Conservation (phyloP, 768 basidiomycete species). For the Roridomyces roridus region DNA sequence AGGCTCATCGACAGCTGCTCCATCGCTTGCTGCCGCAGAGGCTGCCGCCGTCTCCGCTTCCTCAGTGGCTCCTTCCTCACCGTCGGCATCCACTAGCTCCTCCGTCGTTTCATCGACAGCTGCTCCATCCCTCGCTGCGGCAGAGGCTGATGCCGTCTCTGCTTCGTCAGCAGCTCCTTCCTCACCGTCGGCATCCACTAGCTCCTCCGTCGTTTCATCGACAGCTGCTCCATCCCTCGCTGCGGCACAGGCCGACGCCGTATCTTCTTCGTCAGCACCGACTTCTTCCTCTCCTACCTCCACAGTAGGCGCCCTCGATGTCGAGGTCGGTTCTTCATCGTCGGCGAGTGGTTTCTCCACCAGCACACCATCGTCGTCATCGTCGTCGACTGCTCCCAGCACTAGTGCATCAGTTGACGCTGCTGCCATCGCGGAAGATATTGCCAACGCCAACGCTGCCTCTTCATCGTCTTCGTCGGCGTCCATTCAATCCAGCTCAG, state of each 20-base stretch:
- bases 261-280: conserved; percentile 10
- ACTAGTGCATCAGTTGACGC: conserved; percentile 42
- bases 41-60: neutral
- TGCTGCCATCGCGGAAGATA: conserved; percentile 31
- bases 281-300: conserved; percentile 3
- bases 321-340: conserved; percentile 1
- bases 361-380: conserved; percentile 11
- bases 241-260: conserved; percentile 28
- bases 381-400: conserved; percentile 36
- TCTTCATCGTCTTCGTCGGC: neutral
- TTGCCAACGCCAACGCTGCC: conserved; percentile 1
- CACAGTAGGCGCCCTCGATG: conserved; percentile 11
- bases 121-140: too few species aligned
- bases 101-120: neutral
- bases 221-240: conserved; percentile 18
- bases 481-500: neutral
- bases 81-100: conserved; percentile 4
- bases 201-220: neutral
- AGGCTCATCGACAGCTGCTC: too few species aligned
- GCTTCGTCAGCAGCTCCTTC: conserved; percentile 1
- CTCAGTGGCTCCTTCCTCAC: conserved; percentile 4
- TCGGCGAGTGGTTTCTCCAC: conserved; percentile 6
- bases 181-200: too few species aligned
- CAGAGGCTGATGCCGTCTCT: conserved; percentile 29
- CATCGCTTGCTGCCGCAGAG: too few species aligned